Evolutionary conservation across 495 filamentous ascomycete genomes (phyloP), one percentile per base, ranked within the genome.

Genomic region (Jackrogersella multiformis): DNA sequence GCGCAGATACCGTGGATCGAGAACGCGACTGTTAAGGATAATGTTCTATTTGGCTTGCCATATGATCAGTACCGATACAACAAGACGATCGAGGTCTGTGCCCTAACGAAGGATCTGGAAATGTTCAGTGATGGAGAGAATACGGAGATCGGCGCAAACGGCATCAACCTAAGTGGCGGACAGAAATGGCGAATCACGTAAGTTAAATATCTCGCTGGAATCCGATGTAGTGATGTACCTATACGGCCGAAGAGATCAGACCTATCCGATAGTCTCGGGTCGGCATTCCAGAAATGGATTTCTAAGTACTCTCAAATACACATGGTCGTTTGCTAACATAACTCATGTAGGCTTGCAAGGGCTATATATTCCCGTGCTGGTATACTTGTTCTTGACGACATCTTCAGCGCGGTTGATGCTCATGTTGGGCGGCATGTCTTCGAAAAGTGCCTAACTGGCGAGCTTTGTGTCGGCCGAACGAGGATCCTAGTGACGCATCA

Each of bases 1-100:
- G 87, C 90, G 5, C 92, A 95, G 73, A 91, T 89, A 15, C 91
- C 91, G 0, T 95, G 91, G 91, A 92, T 95, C 59, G 91, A 94
- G 64, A 94, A 94, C 66, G 89, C 89, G 0, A 90, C 84, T 5
- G 88, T 95, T 66, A 87, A 82, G 59, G 86, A 90, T 15, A 92
- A 92, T 57, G 90, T 95, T 45, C 70, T 91, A 0, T 90, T 93
- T 66, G 90, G 91, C 13, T 78, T 93, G 7, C 90, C 91, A 1
- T 88, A 78, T 49, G 84, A 91, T 56, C 74, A 82, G 36, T 76
- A 77, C 5, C 85, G 92, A 20, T 95, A 94, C 73, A 74, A 76
- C 0, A 83, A 87, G 62, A 89, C 88, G 0, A 66, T 92, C 24
- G 79, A 84, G 28, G 88, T 87, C 4, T 95, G 92, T 70, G 89